Evolutionary conservation across 2,329 filamentous ascomycete genomes (phyloP), one percentile per base, ranked within the genome.

Genomic region (Pseudogymnoascus destructans): DNA sequence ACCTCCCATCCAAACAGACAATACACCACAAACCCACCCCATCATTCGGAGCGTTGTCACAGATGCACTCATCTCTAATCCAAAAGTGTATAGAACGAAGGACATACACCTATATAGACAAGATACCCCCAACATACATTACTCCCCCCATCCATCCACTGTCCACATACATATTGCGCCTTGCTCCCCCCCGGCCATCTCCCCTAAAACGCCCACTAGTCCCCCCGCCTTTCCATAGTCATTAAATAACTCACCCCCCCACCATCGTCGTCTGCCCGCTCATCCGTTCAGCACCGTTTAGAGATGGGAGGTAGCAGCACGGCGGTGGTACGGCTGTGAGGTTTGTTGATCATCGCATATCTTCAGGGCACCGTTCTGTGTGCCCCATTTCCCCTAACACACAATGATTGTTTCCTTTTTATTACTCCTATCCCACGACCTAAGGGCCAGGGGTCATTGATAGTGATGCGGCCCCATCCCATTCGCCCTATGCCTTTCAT

Each of bases 401-500:
- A 49, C 23, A 25, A 25, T n/a, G 19, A 13, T 42, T 3, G 5
- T 42, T 40, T 8, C 5, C 5, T 7, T 25, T 23, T 13, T 42
- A 21, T 23, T 36, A 15, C 5, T 13, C 17, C 17, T 10, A 11
- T 42, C 11, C 38, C 38, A 13, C 5, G 13, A 9, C 40, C 3
- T 1, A 11, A n/a, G 10, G 38, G 27, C 27, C 1, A 17, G 7
- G 3, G 7, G 40, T 46, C 21, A 46, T 46, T 25, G 21, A 25
- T 46, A 46, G 5, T 25, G 40, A 7, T 25, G 40, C 27, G 4
- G 4, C 35, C n/a, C 46, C 25, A 60, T 56, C 27, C 57, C 63
- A 42, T 62, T 61, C 27, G 60, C 61, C 21, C 40, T 13, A 8
- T 25, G 19, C 13, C 40, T 6, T 13, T 60, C 57, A 6, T 61